phyloP scores from a whole-genome alignment of 768 basidiomycete species.

The Pleurotus tuber-regium region DNA sequence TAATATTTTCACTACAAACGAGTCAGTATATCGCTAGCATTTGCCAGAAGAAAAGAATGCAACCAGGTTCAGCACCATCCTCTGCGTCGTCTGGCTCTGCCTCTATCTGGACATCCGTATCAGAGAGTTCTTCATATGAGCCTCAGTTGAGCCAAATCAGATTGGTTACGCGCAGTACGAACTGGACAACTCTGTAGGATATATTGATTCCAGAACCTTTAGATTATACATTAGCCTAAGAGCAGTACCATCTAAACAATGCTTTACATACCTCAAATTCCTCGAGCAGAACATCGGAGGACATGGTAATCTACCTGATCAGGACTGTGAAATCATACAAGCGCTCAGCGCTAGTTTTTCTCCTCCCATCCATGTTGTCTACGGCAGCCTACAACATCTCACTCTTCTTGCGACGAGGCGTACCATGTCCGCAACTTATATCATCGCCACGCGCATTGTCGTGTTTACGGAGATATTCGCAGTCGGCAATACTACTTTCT shows the following conservation, averaged over 20 bases:
- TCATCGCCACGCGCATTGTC: background rate
- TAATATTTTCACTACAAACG: conserved; percentile 62
- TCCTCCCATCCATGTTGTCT: background rate
- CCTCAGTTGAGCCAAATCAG: conserved; percentile 40
- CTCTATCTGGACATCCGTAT: conserved; percentile 77
- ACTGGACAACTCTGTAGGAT: conserved; percentile 92
- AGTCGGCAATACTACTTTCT: background rate
- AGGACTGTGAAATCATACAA: background rate
- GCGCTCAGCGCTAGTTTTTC: background rate
- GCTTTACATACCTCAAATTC: conserved; percentile 76
- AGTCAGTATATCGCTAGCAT: conserved; percentile 11
- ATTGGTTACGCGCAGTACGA: conserved; percentile 42
- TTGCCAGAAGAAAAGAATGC: conserved; percentile 12
- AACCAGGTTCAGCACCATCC: conserved; percentile 53
- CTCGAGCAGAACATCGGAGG: conserved; percentile 70
- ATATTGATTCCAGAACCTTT: conserved; percentile 93
- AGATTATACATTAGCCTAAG: conserved; percentile 12
- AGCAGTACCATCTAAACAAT: conserved; percentile 9
- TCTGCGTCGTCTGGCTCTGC: conserved; percentile 82
- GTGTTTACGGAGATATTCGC: background rate
- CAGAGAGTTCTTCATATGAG: conserved; percentile 74
- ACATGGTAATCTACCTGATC: conserved; percentile 37
- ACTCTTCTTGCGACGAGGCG: background rate
- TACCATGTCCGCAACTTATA: background rate
- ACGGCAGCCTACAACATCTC: background rate